Conservation (phyloP, 169 alveolate species). For the Gregarina niphandrodes region DNA sequence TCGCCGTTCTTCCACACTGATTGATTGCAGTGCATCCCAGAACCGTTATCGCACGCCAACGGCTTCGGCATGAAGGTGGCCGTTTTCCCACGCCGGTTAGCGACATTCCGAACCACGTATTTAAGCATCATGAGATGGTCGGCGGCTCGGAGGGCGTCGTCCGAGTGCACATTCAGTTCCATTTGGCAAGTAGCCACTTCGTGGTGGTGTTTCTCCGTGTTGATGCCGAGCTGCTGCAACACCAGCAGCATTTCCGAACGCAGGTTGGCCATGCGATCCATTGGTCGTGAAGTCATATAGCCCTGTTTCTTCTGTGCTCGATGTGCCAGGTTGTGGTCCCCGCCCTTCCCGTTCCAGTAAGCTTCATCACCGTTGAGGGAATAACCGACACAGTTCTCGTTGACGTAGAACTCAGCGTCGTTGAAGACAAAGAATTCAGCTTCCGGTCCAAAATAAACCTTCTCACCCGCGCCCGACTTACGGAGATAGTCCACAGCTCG, state of each 20-base stretch:
- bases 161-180: conserved; percentile 32
- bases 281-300: conserved; percentile 33
- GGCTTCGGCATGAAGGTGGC: conserved; percentile 55
- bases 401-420: conserved; percentile 19
- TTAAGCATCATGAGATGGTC: conserved; percentile 26
- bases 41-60: conserved; percentile 31
- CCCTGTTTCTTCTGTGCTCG: conserved; percentile 24
- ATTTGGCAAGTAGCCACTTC: conserved; percentile 47
- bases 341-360: conserved; percentile 17
- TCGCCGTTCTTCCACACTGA: conserved; percentile 40
- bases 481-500: background rate
- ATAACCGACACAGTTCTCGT: conserved; percentile 20
- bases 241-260: conserved; percentile 26
- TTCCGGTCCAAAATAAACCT: conserved; percentile 35
- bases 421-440: conserved; percentile 42
- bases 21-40: conserved; percentile 40
- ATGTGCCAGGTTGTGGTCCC: conserved; percentile 12
- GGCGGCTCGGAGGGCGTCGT: conserved; percentile 24
- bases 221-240: conserved; percentile 23
- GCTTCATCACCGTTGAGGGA: conserved; percentile 21
- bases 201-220: conserved; percentile 45
- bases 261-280: conserved; percentile 24
- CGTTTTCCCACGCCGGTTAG: conserved; percentile 27
- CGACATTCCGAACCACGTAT: conserved; percentile 31
- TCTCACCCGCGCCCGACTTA: background rate